phyloP scores from a whole-genome alignment of 2,329 filamentous ascomycete genomes.

The Talaromyces rugulosus region DNA sequence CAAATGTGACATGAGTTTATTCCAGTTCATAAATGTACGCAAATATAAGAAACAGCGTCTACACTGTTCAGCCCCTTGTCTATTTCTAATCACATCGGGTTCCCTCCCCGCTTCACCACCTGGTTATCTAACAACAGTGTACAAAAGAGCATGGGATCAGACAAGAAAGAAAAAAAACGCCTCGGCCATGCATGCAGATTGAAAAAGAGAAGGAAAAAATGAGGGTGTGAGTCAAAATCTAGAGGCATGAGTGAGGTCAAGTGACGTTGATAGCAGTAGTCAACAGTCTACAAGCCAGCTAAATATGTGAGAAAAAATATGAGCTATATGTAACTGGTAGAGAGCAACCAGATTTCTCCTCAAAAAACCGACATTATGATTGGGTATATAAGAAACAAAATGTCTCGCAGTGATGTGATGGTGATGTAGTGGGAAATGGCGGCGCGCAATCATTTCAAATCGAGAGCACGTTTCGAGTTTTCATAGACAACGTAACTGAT shows the following conservation, averaged over 20 bases:
- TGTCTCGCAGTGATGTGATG: background rate
- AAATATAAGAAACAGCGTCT: background rate
- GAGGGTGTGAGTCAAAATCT: background rate
- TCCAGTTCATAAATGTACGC: background rate
- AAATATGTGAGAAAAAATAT: slow-evolving; percentile 5
- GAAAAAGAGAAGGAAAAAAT: background rate
- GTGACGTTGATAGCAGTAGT: background rate
- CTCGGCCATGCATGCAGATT: slow-evolving; percentile 7
- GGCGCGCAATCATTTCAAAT: slow-evolving; percentile 35
- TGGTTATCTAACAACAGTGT: background rate
- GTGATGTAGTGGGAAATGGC: background rate
- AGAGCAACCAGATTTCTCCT: background rate
- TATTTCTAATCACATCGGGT: background rate
- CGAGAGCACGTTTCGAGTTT: slow-evolving; percentile 73
- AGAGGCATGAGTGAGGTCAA: background rate
- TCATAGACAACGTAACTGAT: slow-evolving; percentile 95
- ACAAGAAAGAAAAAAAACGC: slow-evolving; percentile 6
- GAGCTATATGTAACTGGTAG: background rate
- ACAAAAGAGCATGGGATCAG: background rate
- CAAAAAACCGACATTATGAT: background rate
- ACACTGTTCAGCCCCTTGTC: background rate
- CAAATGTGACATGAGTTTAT: background rate
- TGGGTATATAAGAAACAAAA: slow-evolving; percentile 11
- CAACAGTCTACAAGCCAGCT: slow-evolving; percentile 3
- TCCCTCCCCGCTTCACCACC: background rate